Base-by-base conservation (phyloP, 2,329 filamentous ascomycete genomes). In the Fusarium redolens region DNA sequence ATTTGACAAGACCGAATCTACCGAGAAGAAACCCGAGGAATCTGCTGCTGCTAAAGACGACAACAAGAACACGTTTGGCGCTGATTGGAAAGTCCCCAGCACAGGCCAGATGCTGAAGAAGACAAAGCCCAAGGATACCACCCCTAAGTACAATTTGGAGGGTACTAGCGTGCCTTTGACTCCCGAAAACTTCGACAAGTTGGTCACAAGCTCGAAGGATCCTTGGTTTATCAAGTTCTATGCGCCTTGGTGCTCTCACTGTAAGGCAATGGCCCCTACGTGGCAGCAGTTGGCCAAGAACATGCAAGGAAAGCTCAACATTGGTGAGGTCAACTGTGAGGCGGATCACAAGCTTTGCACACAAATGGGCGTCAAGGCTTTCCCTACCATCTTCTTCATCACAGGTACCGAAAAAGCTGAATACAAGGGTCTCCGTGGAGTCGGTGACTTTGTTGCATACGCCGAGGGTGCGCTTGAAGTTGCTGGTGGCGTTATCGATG, bases 161-260 rank as follows among this genome's bases (percentile, higher is more conserved):
- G 96, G 96, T 11, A 85, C 88, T 20, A 97, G 94, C 11, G 86
- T 94, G 38, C 83, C 91, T 11, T 87, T 99, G 58, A 95, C 91
- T 4, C 92, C 93, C 1, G 95, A 98, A 79, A 93, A 87, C 71
- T 99, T 99, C 85, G 92, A 97, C 80, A 91, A 89, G 65, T 86
- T 92, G 41, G 95, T 99, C 51, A 97, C 94, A 6, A 93, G 92
- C 80, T 95, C 94, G 0, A 90, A 93, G 72, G 95, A 98, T 71
- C 92, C 95, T 10, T 99, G 96, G 96, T 98, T 99, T 79, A 91
- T 99, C 86, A 99, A 99, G 83, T 98, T 99, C 81, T 98, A 98
- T 81, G 95, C 94, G 22, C 97, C 96, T 10, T 98, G 96, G 96
- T 99, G 96, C 82, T 91, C 92, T 75, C 96, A 99, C 83, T 99